Base-by-base conservation (phyloP, 495 filamentous ascomycete genomes). In the Hypoxylon trugodes region DNA sequence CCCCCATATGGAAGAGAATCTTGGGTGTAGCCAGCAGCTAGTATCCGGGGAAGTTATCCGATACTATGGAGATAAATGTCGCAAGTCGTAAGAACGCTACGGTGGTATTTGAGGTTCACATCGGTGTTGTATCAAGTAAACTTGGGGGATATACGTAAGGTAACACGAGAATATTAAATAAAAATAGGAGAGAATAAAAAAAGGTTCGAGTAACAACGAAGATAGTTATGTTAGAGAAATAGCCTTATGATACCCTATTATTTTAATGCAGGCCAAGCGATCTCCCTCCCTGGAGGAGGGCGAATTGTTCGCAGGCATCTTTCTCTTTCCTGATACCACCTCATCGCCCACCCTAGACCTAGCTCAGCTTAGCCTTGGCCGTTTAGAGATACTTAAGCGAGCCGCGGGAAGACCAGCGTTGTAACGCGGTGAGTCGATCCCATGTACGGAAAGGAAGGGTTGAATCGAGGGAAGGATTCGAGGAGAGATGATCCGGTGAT, bases 251-350 rank as follows among this genome's bases (percentile, higher is more conserved):
- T n/a, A n/a, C n/a, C n/a, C n/a, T n/a, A n/a, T n/a, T n/a, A n/a
- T n/a, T n/a, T n/a, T n/a, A n/a, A n/a, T n/a, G n/a, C n/a, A n/a
- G n/a, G n/a, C n/a, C n/a, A n/a, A n/a, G n/a, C 50, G 35, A 55
- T 56, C 55, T 25, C 42, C 21, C n/a, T n/a, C n/a, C n/a, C n/a
- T n/a, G n/a, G n/a, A n/a, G n/a, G n/a, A 28, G 26, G 13, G 41
- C 21, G 41, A 45, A 24, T 43, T n/a, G 25, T 4, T 46, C 42
- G 36, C 25, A 54, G 48, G 48, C 40, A 57, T 61, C 46, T 57
- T n/a, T n/a, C n/a, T n/a, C n/a, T n/a, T n/a, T n/a, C n/a, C 57
- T 38, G 33, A 66, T 66, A 54, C 64, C 45, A 67, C 64, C 64
- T 49, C 49, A 26, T 56, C 28, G 38, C 10, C 21, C 21, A 15